phyloP scores from a whole-genome alignment of 192 early-diverging fungal species.

The Backusella psychrophila region DNA sequence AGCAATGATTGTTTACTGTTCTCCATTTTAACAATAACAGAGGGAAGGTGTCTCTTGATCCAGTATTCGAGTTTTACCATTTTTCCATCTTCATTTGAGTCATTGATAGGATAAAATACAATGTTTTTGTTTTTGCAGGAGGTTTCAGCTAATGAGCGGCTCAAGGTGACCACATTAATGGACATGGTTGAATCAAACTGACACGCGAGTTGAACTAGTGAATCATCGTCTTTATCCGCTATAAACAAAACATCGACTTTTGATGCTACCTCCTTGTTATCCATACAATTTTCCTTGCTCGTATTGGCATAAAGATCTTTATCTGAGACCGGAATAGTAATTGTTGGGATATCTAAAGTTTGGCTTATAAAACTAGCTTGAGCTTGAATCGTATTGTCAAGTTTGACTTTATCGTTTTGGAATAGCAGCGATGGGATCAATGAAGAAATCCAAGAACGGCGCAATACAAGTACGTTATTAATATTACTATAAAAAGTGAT shows the following conservation, averaged over 20 bases:
- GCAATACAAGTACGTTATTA: neutral
- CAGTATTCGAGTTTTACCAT: neutral
- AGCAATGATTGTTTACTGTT: neutral
- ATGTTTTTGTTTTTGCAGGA: neutral
- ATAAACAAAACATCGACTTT: neutral
- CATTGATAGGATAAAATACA: neutral
- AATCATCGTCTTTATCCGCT: neutral
- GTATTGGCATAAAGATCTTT: slow-evolving; percentile 19
- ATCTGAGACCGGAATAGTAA: slow-evolving; percentile 37
- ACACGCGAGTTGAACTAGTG: neutral
- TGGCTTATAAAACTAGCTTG: slow-evolving; percentile 12
- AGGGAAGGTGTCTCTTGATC: neutral
- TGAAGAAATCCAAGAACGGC: neutral
- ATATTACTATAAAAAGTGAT: slow-evolving; percentile 22
- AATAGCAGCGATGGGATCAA: neutral
- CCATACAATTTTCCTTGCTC: neutral
- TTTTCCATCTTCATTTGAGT: neutral
- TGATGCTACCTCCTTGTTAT: neutral
- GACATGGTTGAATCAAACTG: neutral
- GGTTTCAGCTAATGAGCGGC: neutral
- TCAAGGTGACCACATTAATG: neutral
- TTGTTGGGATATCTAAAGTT: slow-evolving; percentile 43
- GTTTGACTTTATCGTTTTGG: neutral
- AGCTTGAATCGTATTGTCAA: neutral
- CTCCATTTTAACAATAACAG: neutral